Evolutionary conservation across 2,329 filamentous ascomycete species (phyloP), one percentile per base, ranked within the genome.

Genomic region (Paraconiothyrium sp.): DNA sequence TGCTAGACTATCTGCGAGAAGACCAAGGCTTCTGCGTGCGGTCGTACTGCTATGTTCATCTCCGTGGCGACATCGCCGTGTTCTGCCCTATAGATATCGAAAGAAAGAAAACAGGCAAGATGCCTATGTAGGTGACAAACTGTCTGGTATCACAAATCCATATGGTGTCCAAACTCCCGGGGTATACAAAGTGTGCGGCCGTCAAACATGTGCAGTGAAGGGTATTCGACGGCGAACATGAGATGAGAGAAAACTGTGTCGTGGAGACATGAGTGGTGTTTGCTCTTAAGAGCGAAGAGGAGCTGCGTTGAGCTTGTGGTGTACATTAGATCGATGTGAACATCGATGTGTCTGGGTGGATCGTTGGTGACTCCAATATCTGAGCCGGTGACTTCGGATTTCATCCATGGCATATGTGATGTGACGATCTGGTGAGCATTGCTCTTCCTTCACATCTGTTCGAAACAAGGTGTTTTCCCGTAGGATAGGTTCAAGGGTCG

Each of bases 71-170:
- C 54, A 30, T 55, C 58, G 43, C 46, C 37, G 34, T 37, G 50
- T 56, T 16, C 57, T 22, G 27, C 39, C 39, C 14, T 55, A 22
- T 34, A 32, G 10, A 48, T 49, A 54, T 41, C 41, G 22, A 22
- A 32, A 52, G 37, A 62, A 46, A 65, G 63, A 57, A 30, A 65
- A 16, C 67, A 60, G 57, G 41, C 50, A 71, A 66, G 64, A 30
- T 67, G 73, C 72, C 71, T 66, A 52, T 73, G 65, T 73, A 67
- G 67, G 68, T 76, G 74, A 77, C 75, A 67, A 68, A 62, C 65
- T 66, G 76, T 77, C 75, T 78, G 76, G 76, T 78, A 78, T 78
- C 76, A 76, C 73, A 69, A 60, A 66, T 69, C 62, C 58, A 14
- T 63, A 69, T 63, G 68, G 59, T 46, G 58, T 65, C 69, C 63